Evolutionary conservation across 176 grass and related monocot species (phyloP).

Genomic region (Oryza glumipatula): DNA sequence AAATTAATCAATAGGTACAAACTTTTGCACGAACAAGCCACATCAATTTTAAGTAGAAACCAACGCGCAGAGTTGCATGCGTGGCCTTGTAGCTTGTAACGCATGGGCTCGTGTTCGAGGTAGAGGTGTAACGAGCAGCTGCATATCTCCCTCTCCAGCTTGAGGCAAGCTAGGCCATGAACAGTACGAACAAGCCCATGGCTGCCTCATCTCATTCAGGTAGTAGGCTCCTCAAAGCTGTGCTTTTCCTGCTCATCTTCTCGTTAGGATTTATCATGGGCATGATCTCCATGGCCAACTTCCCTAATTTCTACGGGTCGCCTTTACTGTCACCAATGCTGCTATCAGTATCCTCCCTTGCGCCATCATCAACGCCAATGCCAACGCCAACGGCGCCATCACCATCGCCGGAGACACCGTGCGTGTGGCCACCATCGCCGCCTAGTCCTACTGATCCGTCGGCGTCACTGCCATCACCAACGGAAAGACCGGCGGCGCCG

Average conservation of each 20-base stretch:
- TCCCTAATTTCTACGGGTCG: constrained; percentile 18
- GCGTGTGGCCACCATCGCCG: not conserved
- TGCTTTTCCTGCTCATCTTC: constrained; percentile 34
- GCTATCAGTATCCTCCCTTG: not conserved
- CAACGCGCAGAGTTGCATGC: not conserved
- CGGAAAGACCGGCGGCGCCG: not conserved
- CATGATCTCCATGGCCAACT: constrained; percentile 50
- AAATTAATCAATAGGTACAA: not conserved
- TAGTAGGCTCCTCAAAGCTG: not conserved
- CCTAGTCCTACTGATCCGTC: not conserved
- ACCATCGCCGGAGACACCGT: not conserved
- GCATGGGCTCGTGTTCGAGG: not conserved
- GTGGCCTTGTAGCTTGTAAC: not conserved
- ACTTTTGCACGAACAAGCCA: constrained; percentile 32
- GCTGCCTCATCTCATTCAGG: not conserved
- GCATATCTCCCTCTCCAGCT: not conserved
- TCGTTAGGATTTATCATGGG: constrained; percentile 51
- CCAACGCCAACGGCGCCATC: too few species aligned
- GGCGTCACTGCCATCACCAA: not conserved
- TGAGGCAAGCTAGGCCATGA: not conserved
- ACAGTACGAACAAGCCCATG: not conserved
- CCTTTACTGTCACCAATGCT: not conserved
- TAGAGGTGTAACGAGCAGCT: not conserved
- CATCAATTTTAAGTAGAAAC: constrained; percentile 9
- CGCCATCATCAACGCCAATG: not conserved